phyloP scores from a whole-genome alignment of 1,284 basidiomycete species.

The Melampsora americana region DNA sequence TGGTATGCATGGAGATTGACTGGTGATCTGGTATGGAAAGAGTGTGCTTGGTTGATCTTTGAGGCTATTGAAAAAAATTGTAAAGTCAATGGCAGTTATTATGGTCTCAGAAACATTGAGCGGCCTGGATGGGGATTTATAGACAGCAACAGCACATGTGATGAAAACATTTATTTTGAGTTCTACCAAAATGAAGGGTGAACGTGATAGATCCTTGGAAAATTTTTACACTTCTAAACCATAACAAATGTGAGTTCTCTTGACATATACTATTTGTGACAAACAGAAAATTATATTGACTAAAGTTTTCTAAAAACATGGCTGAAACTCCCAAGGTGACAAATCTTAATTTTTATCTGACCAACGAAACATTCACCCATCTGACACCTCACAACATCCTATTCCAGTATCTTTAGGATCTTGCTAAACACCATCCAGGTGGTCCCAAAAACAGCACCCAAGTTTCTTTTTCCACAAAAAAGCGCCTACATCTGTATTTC shows the following conservation, averaged over 20 bases:
- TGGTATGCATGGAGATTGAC: constrained; percentile 70
- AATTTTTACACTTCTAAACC: neutral
- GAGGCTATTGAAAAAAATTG: constrained; percentile 27
- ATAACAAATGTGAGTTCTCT: constrained; percentile 26
- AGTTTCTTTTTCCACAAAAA: too few species aligned
- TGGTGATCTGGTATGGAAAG: constrained; percentile 64
- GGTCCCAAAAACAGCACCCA: too few species aligned
- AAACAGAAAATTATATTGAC: neutral
- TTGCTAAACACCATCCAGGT: too few species aligned
- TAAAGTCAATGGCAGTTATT: constrained; percentile 20
- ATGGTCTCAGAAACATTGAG: neutral
- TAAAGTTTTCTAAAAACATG: neutral
- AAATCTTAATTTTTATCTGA: neutral
- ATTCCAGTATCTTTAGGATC: neutral
- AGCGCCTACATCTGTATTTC: too few species aligned
- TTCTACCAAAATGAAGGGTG: neutral
- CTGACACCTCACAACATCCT: neutral
- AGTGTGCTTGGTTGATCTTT: constrained; percentile 35
- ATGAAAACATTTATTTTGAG: neutral
- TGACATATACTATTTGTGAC: neutral
- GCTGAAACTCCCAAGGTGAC: constrained; percentile 36
- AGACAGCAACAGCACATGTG: constrained; percentile 21
- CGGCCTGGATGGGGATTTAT: neutral
- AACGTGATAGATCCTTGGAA: neutral
- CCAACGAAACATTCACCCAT: neutral